Conservation (phyloP, 441 rosid species). For the Croton setiger region DNA sequence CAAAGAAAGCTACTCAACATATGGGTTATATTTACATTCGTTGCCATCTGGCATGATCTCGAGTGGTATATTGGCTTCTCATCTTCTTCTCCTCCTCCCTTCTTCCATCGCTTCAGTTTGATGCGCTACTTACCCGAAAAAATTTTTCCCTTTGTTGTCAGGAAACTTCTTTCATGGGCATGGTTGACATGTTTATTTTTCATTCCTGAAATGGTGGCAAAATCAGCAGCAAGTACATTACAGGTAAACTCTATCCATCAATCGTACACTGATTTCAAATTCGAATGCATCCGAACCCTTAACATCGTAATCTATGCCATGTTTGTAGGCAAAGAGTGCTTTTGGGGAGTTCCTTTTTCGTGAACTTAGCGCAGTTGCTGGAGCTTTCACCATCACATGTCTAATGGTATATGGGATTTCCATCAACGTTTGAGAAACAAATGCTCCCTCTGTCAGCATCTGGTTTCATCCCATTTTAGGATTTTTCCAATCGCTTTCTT, state of each 20-base stretch:
- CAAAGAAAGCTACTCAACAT: constrained; percentile 73
- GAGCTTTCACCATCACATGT: constrained; percentile 85
- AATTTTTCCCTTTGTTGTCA: constrained; percentile 34
- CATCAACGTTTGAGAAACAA: too few relatives aligned
- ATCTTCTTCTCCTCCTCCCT: not conserved
- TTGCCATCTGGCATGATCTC: constrained; percentile 95
- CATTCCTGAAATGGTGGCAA: constrained; percentile 80
- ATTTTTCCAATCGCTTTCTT: too few relatives aligned
- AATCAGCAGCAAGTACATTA: constrained; percentile 59
- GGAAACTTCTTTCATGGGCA: constrained; percentile 99
- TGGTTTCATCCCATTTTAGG: too few relatives aligned
- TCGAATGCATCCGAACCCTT: not conserved
- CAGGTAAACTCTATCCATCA: constrained; percentile 44
- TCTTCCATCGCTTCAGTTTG: not conserved
- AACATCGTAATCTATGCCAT: not conserved
- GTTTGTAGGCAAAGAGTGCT: constrained; percentile 54
- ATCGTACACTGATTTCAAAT: not conserved
- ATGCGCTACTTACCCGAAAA: constrained; percentile 26
- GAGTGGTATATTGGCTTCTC: constrained; percentile 61
- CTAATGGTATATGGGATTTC: constrained; percentile 57
- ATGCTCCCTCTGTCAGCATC: too few relatives aligned
- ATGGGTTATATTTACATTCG: constrained; percentile 94
- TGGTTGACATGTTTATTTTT: constrained; percentile 97
- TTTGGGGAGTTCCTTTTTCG: constrained; percentile 53
- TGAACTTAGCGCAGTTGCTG: constrained; percentile 71